These are phyloP conservation scores for Selenicereus undatus DNA, from an alignment of 148 eudicot genomes.

Conservation along the genomic window DNA sequence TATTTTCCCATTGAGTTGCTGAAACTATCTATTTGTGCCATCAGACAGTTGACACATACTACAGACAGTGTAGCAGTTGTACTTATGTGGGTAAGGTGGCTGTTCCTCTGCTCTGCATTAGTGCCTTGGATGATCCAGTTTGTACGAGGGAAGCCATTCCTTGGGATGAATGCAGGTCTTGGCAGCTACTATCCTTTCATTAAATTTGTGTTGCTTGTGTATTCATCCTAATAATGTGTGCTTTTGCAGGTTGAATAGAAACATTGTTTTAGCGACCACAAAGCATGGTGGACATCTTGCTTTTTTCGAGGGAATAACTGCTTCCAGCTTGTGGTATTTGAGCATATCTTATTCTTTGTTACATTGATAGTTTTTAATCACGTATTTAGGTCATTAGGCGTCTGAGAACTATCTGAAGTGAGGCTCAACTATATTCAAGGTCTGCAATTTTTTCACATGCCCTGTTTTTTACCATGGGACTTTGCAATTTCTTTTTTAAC, in stretches of 20 bases:
- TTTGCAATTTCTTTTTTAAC: not conserved
- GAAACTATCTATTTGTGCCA: slow-evolving; percentile 20
- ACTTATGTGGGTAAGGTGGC: slow-evolving; percentile 59
- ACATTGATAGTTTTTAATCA: not conserved
- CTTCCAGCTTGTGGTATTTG: slow-evolving; percentile 69
- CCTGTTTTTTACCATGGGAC: not conserved
- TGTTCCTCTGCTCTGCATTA: slow-evolving; percentile 86
- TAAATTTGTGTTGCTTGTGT: slow-evolving; percentile 3
- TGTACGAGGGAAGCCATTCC: slow-evolving; percentile 95
- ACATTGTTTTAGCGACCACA: slow-evolving; percentile 74
- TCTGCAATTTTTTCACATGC: not conserved
- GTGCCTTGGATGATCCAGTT: slow-evolving; percentile 93
- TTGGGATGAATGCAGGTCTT: slow-evolving; percentile 97
- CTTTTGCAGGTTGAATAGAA: slow-evolving; percentile 64
- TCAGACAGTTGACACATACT: slow-evolving; percentile 91
- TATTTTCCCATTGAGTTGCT: slow-evolving; percentile 6
- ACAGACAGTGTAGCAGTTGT: slow-evolving; percentile 74
- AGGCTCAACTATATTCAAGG: not conserved
- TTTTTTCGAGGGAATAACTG: slow-evolving; percentile 85
- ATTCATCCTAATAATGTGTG: not conserved
- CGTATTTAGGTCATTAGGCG: not conserved
- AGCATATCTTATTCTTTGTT: not conserved
- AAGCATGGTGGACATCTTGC: slow-evolving; percentile 94
- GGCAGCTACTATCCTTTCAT: slow-evolving; percentile 11
- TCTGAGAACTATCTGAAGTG: not conserved